Evolutionary conservation across 2,329 filamentous ascomycete genomes (phyloP), one percentile per base, ranked within the genome.

Genomic region (Geosmithia morbida): DNA sequence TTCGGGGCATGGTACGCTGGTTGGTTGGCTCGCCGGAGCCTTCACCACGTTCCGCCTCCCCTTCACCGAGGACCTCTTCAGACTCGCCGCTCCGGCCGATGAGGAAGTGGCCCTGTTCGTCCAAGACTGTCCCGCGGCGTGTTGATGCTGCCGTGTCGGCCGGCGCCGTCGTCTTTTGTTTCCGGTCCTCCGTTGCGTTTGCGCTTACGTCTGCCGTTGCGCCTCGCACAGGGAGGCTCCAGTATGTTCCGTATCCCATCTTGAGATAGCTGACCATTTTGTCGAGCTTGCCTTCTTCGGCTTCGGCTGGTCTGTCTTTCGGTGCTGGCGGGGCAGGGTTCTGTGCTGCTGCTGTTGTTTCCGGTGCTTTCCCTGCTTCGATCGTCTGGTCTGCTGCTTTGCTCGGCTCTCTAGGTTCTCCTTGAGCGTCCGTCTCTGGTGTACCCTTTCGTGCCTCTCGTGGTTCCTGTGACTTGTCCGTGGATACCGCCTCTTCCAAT

Each of bases 1-100:
- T 85, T 44, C 83, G 74, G 2, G 86, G 63, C 13, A 79, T 61
- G 10, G 76, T 81, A 29, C 81, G 72, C 1, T 73, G 68, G 51
- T 77, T 72, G 47, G 66, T n/a, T n/a, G n/a, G 52, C 39, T 66
- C 63, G 2, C 59, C 52, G 3, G 51, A 52, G 13, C 64, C 61
- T 3, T 66, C 63, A 2, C 57, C 57, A 8, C 57, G 57, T 3
- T 45, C 51, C 49, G 56, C 57, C 1, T 60, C 55, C 13, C 13
- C 11, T 37, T 37, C 13, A 16, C 57, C 57, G 29, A 43, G 44
- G 50, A 58, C 57, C 41, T 76, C 70, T 13, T 79, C 74, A 30
- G 85, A 70, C 37, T 81, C 71, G 7, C 82, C 83, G 52, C 75
- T 72, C 6, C 87, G 69, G 0, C 84, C 84, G 48, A 89, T 75